A percentile compares a stretch with the other conserved stretches of the same genome.
Evolutionary conservation across 768 basidiomycete species (phyloP).

Genomic region (Chlorophyllum brunneum): DNA sequence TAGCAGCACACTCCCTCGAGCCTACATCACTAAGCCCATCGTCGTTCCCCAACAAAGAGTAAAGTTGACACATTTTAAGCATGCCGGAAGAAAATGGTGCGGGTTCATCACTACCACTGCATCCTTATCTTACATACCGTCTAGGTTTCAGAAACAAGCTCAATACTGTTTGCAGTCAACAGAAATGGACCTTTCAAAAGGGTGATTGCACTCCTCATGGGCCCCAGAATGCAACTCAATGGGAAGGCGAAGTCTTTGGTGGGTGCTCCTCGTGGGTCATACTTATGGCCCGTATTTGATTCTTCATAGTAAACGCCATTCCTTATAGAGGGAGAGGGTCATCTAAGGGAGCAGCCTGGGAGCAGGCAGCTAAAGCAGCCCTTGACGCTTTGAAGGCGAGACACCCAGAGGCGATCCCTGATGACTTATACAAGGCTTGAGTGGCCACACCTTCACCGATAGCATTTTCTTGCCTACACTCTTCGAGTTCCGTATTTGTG

Average conservation of each 20-base stretch:
- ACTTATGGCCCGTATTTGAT: neutral
- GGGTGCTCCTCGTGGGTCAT: neutral
- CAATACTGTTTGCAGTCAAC: neutral
- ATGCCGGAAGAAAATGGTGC: neutral
- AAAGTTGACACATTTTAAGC: too few species aligned
- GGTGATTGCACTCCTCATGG: neutral
- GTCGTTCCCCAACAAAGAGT: too few species aligned
- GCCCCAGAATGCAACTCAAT: neutral
- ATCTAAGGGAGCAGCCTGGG: neutral
- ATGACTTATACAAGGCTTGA: neutral
- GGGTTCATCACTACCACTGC: neutral
- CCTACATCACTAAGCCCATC: too few species aligned
- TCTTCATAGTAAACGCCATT: neutral
- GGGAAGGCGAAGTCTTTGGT: neutral
- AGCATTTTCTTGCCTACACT: too few species aligned
- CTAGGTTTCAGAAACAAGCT: constrained; percentile 3
- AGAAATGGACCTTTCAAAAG: neutral
- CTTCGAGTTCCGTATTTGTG: too few species aligned
- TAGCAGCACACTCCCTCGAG: too few species aligned
- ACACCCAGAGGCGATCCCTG: neutral
- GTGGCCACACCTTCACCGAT: too few species aligned
- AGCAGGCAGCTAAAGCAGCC: neutral
- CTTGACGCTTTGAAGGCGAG: neutral
- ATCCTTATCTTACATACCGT: neutral
- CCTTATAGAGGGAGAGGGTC: neutral